Evolutionary conservation across 306 rosid species (phyloP).

Genomic region (Pachyrhizus erosus): DNA sequence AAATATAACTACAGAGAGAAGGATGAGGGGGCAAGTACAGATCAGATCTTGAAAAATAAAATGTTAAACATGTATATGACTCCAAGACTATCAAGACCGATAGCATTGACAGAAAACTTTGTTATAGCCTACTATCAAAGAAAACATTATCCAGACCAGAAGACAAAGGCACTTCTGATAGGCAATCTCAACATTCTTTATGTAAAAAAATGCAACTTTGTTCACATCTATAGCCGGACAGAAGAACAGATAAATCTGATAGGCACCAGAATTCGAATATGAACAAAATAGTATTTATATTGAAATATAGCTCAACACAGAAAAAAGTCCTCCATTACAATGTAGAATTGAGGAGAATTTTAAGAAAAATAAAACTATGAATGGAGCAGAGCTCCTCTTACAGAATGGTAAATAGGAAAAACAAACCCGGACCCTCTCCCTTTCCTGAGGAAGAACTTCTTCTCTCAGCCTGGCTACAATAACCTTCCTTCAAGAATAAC

Average conservation of each 20-base stretch:
- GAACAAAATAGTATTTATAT: neutral
- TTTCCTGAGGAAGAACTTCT: neutral
- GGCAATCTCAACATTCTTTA: slow-evolving; percentile 1
- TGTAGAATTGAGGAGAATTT: neutral
- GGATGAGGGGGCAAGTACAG: neutral
- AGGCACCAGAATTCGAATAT: neutral
- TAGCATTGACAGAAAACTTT: slow-evolving; percentile 1
- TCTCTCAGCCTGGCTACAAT: neutral
- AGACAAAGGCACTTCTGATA: neutral
- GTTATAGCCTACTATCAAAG: neutral
- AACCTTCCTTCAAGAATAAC: neutral
- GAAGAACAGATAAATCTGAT: slow-evolving; percentile 26
- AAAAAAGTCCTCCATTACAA: neutral
- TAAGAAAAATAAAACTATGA: neutral
- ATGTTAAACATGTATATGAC: neutral
- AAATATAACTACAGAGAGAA: neutral
- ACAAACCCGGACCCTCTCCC: neutral
- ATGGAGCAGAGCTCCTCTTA: neutral
- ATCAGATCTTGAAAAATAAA: slow-evolving; percentile 19
- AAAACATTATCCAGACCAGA: slow-evolving; percentile 3
- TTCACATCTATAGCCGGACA: slow-evolving; percentile 6
- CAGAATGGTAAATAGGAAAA: neutral
- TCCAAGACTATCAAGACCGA: neutral
- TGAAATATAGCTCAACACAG: neutral
- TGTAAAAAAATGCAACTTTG: neutral